phyloP scores from a whole-genome alignment of 768 basidiomycete genomes.

The Boletellus ananas region DNA sequence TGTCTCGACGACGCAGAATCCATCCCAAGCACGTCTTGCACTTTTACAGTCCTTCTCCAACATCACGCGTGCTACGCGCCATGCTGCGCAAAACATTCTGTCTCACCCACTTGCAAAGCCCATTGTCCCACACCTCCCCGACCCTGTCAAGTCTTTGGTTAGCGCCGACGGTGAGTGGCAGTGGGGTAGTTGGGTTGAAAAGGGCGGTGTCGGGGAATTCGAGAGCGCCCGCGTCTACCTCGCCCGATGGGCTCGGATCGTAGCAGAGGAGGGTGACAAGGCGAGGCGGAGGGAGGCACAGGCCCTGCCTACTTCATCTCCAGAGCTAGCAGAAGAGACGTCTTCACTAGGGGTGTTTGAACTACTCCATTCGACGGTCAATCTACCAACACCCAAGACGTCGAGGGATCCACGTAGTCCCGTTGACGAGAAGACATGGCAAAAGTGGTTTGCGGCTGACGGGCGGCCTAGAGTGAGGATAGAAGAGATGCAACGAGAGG shows the following conservation, averaged over 20 bases:
- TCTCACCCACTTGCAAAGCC: constrained; percentile 96
- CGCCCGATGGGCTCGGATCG: constrained; percentile 94
- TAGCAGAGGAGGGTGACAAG: constrained; percentile 96
- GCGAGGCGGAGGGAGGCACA: constrained; percentile 79
- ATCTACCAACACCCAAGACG: constrained; percentile 76
- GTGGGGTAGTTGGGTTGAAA: constrained; percentile 92
- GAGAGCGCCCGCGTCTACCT: constrained; percentile 95
- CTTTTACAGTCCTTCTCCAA: constrained; percentile 93
- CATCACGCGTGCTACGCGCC: constrained; percentile 87
- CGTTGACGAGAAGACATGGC: constrained; percentile 69
- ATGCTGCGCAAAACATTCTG: constrained; percentile 91
- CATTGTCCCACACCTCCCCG: constrained; percentile 92
- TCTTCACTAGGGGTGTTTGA: constrained; percentile 87
- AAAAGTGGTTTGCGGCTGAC: constrained; percentile 71
- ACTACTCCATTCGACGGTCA: constrained; percentile 71
- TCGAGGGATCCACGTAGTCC: constrained; percentile 80
- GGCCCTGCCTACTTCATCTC: constrained; percentile 50
- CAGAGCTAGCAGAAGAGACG: constrained; percentile 53
- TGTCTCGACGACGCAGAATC: constrained; percentile 45
- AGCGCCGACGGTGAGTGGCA: constrained; percentile 88
- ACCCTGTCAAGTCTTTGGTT: constrained; percentile 87
- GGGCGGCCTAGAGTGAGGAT: constrained; percentile 62
- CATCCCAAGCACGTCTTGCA: constrained; percentile 73
- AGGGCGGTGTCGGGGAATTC: constrained; percentile 91
- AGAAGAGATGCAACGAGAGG: constrained; percentile 70